Evolutionary conservation across 2,329 filamentous ascomycete species (phyloP), one percentile per base, ranked within the genome.

Genomic region (Penicillium olsonii): DNA sequence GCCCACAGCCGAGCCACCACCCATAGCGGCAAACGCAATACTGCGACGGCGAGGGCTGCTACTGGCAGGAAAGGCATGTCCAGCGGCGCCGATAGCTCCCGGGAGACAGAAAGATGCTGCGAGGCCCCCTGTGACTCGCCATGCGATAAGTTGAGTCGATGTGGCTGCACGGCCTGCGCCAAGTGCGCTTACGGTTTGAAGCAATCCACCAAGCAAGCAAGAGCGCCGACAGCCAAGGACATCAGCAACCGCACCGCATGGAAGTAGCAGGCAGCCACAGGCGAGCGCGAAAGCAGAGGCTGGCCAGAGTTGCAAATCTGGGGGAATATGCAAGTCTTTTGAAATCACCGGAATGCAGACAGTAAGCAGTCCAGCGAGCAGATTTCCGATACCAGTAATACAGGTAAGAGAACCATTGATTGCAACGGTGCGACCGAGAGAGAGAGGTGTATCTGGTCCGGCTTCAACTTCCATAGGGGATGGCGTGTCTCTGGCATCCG

Each of bases 21-120:
- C 78, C 56, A 80, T 68, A 7, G 70, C 69, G 0, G 77, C 74
- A 56, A 80, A 80, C 1, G 73, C 78, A 27, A 79, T 69, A 52
- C 81, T 80, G 10, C 78, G 68, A 34, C 66, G 62, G 42, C 70
- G 71, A 14, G 76, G 77, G 22, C 65, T 62, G 11, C 34, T 39
- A 7, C 9, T 31, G 7, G 39, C 37, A 3, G 49, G 45, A n/a
- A 54, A 54, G 1, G 46, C 14, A 17, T 17, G 31, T 15, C 14
- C 31, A 17, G 31, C 31, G 31, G 15, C 15, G 31, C 31, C 31
- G 31, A 34, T 17, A 15, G 31, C 31, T 4, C 31, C 31, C 15
- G 31, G 31, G 7, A 34, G 31, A 34, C 31, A 34, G 31, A 34
- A 34, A 6, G 31, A 34, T 15, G 31, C 31, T 2, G 31, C 31